Evolutionary conservation across 1,139 yeast species (phyloP).

Genomic region (Pichia sp.): DNA sequence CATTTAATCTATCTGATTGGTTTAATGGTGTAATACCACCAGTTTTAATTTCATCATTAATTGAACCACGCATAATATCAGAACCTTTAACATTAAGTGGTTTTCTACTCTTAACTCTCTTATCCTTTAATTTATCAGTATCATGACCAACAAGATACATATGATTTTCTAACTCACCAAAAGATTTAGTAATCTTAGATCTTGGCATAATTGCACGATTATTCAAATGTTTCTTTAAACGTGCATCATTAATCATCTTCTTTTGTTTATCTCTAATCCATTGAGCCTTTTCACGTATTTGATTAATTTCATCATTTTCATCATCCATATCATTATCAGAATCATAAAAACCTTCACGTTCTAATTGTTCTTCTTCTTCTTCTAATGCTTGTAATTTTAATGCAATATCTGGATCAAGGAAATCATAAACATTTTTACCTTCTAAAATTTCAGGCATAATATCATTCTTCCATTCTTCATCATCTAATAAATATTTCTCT

Average conservation of each 20-base stretch:
- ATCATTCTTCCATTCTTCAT: slow-evolving; percentile 97
- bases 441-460: slow-evolving; percentile 94
- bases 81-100: slow-evolving; percentile 52
- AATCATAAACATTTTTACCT: slow-evolving; percentile 95
- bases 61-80: slow-evolving; percentile 52
- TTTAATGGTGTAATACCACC: slow-evolving; percentile 41
- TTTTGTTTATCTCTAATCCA: slow-evolving; percentile 97
- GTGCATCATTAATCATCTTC: slow-evolving; percentile 82
- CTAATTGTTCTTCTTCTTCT: slow-evolving; percentile 93
- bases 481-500: slow-evolving; percentile 85
- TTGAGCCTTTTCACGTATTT: slow-evolving; percentile 76
- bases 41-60: slow-evolving; percentile 13
- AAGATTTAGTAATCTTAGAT: slow-evolving; percentile 72
- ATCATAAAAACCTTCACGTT: slow-evolving; percentile 91
- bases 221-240: slow-evolving; percentile 81
- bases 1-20: slow-evolving; percentile 78
- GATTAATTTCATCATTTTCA: slow-evolving; percentile 57
- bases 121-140: slow-evolving; percentile 51
- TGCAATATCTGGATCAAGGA: slow-evolving; percentile 92
- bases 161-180: slow-evolving; percentile 77
- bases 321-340: slow-evolving; percentile 70
- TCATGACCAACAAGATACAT: slow-evolving; percentile 90
- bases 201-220: slow-evolving; percentile 93
- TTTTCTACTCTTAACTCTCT: slow-evolving; percentile 29
- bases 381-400: slow-evolving; percentile 90